phyloP scores from a whole-genome alignment of 2,329 filamentous ascomycete genomes.

The Aspergillus quadrilineatus region DNA sequence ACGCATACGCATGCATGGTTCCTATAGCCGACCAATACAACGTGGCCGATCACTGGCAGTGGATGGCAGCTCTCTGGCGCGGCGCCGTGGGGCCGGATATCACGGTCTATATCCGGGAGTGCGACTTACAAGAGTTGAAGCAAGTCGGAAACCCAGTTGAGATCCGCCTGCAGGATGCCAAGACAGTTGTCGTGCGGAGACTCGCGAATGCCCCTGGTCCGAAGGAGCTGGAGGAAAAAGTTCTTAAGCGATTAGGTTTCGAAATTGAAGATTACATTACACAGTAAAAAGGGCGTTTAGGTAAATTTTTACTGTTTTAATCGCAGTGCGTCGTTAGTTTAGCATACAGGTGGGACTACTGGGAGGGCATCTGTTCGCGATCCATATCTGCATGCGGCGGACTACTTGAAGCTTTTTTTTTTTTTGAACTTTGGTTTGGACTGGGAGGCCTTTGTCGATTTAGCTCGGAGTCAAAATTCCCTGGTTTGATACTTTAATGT shows the following conservation, averaged over 20 bases:
- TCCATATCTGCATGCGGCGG: not conserved
- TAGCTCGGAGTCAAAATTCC: not conserved
- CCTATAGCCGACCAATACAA: conserved; percentile 76
- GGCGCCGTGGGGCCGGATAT: conserved; percentile 76
- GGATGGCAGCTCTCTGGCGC: conserved; percentile 93
- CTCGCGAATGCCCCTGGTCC: conserved; percentile 20
- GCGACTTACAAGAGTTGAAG: conserved; percentile 41
- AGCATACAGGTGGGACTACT: not conserved
- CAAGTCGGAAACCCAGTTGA: conserved; percentile 53
- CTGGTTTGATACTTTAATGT: not conserved
- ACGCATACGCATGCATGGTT: conserved; percentile 70
- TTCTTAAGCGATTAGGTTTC: conserved; percentile 74
- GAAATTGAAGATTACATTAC: conserved; percentile 74
- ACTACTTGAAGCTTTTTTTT: not conserved
- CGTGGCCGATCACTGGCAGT: conserved; percentile 92
- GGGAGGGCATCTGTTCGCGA: not conserved
- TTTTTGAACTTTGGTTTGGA: not conserved
- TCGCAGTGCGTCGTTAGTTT: not conserved
- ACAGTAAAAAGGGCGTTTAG: conserved; percentile 25
- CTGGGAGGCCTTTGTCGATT: not conserved
- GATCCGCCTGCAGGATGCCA: conserved; percentile 51
- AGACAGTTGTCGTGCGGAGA: conserved; percentile 55
- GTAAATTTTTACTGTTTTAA: conserved; percentile 3
- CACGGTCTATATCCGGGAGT: conserved; percentile 46
- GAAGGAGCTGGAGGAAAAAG: conserved; percentile 62